phyloP scores from a whole-genome alignment of 352 stramenopile species.

The Globisporangium echinulatum region DNA sequence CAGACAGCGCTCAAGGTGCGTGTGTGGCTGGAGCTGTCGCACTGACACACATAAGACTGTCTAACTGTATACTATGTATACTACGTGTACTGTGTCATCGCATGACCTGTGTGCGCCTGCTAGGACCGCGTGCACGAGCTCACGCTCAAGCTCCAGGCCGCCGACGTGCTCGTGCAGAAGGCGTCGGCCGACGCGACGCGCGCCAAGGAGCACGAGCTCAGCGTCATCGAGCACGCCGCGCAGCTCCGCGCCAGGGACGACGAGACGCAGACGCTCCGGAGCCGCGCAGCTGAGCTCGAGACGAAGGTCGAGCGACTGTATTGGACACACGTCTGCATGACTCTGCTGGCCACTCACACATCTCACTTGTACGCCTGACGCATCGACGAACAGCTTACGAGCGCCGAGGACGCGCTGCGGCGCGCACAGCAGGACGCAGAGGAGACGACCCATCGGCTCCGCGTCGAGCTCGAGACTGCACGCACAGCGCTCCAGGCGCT shows the following conservation, averaged over 20 bases:
- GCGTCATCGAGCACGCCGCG: conserved; percentile 12
- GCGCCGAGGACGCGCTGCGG: conserved; percentile 39
- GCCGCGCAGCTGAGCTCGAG: conserved; percentile 30
- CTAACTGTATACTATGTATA: neutral
- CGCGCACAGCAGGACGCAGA: conserved; percentile 32
- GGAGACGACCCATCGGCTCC: conserved; percentile 39
- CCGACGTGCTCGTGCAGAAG: conserved; percentile 33
- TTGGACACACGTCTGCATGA: too few species aligned
- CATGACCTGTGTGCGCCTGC: neutral
- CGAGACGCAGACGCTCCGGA: conserved; percentile 44
- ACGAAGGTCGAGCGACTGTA: conserved; percentile 27
- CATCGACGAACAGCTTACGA: conserved; percentile 23
- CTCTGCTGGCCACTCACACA: too few species aligned
- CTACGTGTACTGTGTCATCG: too few species aligned
- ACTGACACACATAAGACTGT: neutral
- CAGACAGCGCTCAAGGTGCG: conserved; percentile 39
- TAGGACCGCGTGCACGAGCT: conserved; percentile 50
- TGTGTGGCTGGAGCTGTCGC: neutral
- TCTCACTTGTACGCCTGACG: too few species aligned
- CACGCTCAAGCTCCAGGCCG: conserved; percentile 46
- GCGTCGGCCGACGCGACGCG: conserved; percentile 12
- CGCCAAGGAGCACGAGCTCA: conserved; percentile 19
- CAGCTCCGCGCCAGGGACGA: conserved; percentile 37
- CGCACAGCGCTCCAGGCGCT: conserved; percentile 37
- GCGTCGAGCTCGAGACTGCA: conserved; percentile 41